Evolutionary conservation across 2,329 filamentous ascomycete genomes (phyloP), one percentile per base, ranked within the genome.

Genomic region (Penicillium sp.): DNA sequence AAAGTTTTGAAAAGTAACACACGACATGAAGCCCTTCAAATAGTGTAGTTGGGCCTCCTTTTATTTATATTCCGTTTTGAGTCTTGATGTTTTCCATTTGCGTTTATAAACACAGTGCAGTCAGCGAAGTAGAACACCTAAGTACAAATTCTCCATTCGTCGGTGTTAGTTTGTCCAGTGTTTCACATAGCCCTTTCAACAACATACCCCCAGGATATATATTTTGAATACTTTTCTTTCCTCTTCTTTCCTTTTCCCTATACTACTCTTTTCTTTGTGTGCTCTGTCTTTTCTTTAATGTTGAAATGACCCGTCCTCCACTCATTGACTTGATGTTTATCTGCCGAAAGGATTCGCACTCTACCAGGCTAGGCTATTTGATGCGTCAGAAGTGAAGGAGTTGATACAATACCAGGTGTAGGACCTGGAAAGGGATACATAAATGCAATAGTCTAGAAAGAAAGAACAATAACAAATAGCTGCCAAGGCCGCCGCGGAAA

Each of bases 1-100:
- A 72, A 53, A 40, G 12, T 18, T 40, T 40, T 18, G 16, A 5
- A 40, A n/a, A 40, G 35, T 40, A 40, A 35, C 35, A 40, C 3
- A 43, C 20, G 40, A 43, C 11, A 23, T 11, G 40, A 43, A 43
- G 18, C 18, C 40, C 11, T 43, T 43, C 18, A 20, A 43, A 43
- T 43, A 20, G 40, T 43, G 7, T 43, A 43, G 40, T 43, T 9
- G 18, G 7, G 40, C 23, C 11, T 40, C 35, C 18, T 2, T 18
- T 14, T 12, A 11, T 33, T 14, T 40, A 4, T 40, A 4, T 40
- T 43, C 20, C 11, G 21, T 23, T 23, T 14, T 35, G 30, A 11
- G 28, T 35, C 30, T 16, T 35, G n/a, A n/a, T n/a, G 11, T 16
- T 35, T 35, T 16, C 16, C 14, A 14, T 16, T 35, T 35, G 30